Conservation (phyloP, 768 basidiomycete genomes). For the Phylloporus rhodoxanthus region DNA sequence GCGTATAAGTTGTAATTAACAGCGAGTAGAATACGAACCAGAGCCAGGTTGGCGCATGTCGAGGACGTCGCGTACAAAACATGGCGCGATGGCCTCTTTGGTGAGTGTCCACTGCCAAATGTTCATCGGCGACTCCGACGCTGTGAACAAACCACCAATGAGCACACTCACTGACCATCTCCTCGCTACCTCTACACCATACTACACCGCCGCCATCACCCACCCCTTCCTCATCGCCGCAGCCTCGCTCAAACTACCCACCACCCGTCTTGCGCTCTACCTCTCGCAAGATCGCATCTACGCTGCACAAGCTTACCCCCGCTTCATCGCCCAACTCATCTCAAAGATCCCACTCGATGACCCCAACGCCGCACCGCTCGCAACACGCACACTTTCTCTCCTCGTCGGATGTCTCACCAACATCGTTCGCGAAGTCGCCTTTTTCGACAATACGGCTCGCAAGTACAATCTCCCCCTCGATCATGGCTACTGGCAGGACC, state of each 20-base stretch:
- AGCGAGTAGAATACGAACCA: slow-evolving; percentile 19
- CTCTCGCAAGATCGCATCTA: slow-evolving; percentile 71
- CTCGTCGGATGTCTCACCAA: slow-evolving; percentile 53
- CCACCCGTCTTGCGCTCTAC: slow-evolving; percentile 50
- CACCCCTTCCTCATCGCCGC: slow-evolving; percentile 60
- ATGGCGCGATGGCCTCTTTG: slow-evolving; percentile 48
- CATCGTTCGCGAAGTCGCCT: slow-evolving; percentile 50
- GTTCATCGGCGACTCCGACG: slow-evolving; percentile 6
- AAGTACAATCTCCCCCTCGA: slow-evolving; percentile 41
- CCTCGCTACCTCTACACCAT: slow-evolving; percentile 29
- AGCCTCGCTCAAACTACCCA: slow-evolving; percentile 44
- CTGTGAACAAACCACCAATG: slow-evolving; percentile 1
- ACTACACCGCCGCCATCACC: slow-evolving; percentile 43
- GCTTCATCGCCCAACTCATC: slow-evolving; percentile 63
- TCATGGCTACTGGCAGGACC: slow-evolving; percentile 38
- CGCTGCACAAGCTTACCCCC: slow-evolving; percentile 68
- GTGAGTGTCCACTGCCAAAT: slow-evolving; percentile 51
- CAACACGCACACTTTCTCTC: slow-evolving; percentile 37
- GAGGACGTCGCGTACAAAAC: slow-evolving; percentile 49
- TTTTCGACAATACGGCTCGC: slow-evolving; percentile 51
- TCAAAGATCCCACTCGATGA: slow-evolving; percentile 44
- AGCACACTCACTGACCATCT: slow-evolving; percentile 29
- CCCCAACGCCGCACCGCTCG: slow-evolving; percentile 2
- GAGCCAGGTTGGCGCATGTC: slow-evolving; percentile 35
- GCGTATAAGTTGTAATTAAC: background rate